Conservation (phyloP, 2,329 filamentous ascomycete genomes). For the Leptographium lundbergii region DNA sequence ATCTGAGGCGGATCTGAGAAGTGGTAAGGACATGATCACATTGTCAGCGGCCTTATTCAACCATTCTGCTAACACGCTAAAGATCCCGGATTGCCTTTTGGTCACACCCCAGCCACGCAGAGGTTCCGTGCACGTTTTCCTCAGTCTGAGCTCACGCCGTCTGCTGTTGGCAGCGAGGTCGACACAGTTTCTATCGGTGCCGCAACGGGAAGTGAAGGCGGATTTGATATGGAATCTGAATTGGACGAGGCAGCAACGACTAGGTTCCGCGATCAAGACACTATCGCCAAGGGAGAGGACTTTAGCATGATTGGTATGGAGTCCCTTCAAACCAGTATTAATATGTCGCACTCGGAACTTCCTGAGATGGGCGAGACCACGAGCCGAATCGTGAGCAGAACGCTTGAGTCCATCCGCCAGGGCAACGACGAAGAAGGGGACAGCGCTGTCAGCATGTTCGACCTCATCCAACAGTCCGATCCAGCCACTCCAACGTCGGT, state of each 20-base stretch:
- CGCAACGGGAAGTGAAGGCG: constrained; percentile 7
- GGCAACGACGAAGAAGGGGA: constrained; percentile 3
- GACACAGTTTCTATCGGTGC: neutral
- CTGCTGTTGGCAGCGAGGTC: neutral
- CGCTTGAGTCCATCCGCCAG: constrained; percentile 36
- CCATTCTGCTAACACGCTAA: neutral
- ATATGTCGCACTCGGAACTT: constrained; percentile 28
- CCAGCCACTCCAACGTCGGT: neutral
- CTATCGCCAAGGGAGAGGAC: constrained; percentile 18
- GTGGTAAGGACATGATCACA: neutral
- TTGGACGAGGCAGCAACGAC: constrained; percentile 4
- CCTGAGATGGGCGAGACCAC: constrained; percentile 43
- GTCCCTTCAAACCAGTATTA: constrained; percentile 10
- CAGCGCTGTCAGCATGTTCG: constrained; percentile 4
- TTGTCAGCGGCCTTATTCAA: neutral
- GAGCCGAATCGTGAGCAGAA: constrained; percentile 42
- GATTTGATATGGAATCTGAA: constrained; percentile 17
- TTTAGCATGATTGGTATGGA: constrained; percentile 16
- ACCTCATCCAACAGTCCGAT: constrained; percentile 7
- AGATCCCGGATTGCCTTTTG: neutral
- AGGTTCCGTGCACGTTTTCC: neutral
- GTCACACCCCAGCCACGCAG: neutral
- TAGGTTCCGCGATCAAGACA: constrained; percentile 15
- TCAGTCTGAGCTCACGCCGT: neutral
- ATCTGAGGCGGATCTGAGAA: neutral